Conservation (phyloP, 2,329 filamentous ascomycete genomes). For the Diaporthe vexans region DNA sequence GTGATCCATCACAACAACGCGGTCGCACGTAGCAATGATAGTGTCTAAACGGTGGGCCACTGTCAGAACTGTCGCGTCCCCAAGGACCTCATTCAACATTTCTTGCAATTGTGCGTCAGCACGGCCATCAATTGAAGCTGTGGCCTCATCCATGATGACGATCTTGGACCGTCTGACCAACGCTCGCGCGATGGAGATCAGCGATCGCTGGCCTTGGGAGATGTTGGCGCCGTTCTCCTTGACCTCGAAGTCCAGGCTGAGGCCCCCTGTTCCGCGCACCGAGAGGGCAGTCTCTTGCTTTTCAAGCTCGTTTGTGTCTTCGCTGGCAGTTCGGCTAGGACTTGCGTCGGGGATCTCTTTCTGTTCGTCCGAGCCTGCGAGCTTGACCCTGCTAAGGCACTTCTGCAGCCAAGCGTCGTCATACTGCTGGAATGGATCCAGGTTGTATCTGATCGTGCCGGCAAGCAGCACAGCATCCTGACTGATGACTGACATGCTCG, state of each 20-base stretch:
- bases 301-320: constrained; percentile 3
- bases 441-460: constrained; percentile 65
- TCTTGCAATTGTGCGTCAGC: constrained; percentile 80
- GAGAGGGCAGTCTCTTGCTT: constrained; percentile 21
- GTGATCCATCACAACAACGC: constrained; percentile 35
- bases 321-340: not conserved
- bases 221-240: constrained; percentile 82
- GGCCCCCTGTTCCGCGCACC: not conserved
- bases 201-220: constrained; percentile 78
- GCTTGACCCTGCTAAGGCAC: constrained; percentile 36
- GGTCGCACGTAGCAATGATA: constrained; percentile 35
- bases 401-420: constrained; percentile 38
- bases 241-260: constrained; percentile 49
- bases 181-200: constrained; percentile 79
- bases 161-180: constrained; percentile 77
- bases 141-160: constrained; percentile 83
- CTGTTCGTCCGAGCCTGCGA: not conserved
- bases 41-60: constrained; percentile 74
- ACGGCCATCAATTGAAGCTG: constrained; percentile 78
- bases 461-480: constrained; percentile 69
- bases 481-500: constrained; percentile 66
- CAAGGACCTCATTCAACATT: constrained; percentile 75
- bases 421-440: constrained; percentile 62
- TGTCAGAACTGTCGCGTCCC: constrained; percentile 77
- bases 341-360: not conserved